Evolutionary conservation across 345 rosid genomes (phyloP), one percentile per base, ranked within the genome.

Genomic region (Citrus cavaleriei): DNA sequence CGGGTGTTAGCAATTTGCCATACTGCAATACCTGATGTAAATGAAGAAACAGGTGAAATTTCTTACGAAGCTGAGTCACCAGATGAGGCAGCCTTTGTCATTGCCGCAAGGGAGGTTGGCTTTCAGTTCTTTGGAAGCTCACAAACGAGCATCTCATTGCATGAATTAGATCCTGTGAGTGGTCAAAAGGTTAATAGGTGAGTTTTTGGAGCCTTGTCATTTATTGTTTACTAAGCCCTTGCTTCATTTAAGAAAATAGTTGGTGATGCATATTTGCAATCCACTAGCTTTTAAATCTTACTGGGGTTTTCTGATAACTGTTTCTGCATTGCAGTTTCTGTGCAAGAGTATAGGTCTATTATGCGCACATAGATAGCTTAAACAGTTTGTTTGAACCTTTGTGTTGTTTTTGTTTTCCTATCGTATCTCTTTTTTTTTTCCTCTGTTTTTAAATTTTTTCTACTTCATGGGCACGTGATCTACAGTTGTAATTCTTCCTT

Each of bases 31-130:
- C 98, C 98, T 2, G 94, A 84, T 22, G 81, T 65, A 10, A 42
- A 85, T 24, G 25, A 35, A 55, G 82, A 79, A 28, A 75, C 89
- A 3, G 88, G 85, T 72, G 90, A 88, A 51, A 85, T 89, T 60
- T 81, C 82, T 35, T 95, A 92, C 72, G 98, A 93, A 87, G 97
- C 96, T 8, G 99, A 95, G 85, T 95, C 98, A 57, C 90, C 89
- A 0, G 99, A 95, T 75, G 99, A 95, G 80, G 91, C 90, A 7
- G 95, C 99, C 73, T 93, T 95, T 89, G 96, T 93, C 37, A 78
- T 86, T 62, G 94, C 99, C 80, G 90, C 99, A 14, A 80, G 91
- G 81, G 97, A 92, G 87, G 24, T 93, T 77, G 99, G 98, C 42
- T 95, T 95, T 80, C 86, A 90, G 75, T 89, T 95, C 79, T 89